phyloP scores from a whole-genome alignment of 164 flowering plant species.

The Liquidambar formosana region DNA sequence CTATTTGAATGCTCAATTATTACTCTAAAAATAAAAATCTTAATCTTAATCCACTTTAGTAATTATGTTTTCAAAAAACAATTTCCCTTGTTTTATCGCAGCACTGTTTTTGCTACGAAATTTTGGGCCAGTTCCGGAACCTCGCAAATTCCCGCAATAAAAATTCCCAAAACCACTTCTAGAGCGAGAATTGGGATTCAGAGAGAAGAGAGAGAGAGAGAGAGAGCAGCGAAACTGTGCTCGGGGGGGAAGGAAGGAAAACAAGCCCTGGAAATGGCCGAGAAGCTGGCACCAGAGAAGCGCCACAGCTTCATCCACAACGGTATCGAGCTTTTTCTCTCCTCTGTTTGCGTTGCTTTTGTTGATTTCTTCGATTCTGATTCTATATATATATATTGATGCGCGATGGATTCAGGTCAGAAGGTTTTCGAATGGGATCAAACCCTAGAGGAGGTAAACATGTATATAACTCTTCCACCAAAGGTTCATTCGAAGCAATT shows the following conservation, averaged over 20 bases:
- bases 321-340: conserved; percentile 27
- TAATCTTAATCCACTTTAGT: too few species aligned
- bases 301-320: conserved; percentile 66
- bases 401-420: conserved; percentile 48
- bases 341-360: conserved; percentile 3
- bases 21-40: too few species aligned
- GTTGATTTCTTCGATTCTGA: too few species aligned
- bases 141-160: too few species aligned
- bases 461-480: conserved; percentile 81
- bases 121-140: neutral
- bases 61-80: too few species aligned
- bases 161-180: conserved; percentile 6
- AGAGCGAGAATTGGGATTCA: too few species aligned
- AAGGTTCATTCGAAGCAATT: conserved; percentile 74
- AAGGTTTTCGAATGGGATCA: conserved; percentile 98
- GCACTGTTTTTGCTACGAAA: too few species aligned
- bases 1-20: too few species aligned
- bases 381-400: neutral
- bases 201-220: too few species aligned
- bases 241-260: neutral
- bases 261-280: conserved; percentile 49
- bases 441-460: conserved; percentile 87
- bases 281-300: conserved; percentile 87
- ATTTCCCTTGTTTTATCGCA: too few species aligned
- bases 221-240: neutral